Evolutionary conservation across 1,284 basidiomycete genomes (phyloP), one percentile per base, ranked within the genome.

Genomic region (Puccinia hordei): DNA sequence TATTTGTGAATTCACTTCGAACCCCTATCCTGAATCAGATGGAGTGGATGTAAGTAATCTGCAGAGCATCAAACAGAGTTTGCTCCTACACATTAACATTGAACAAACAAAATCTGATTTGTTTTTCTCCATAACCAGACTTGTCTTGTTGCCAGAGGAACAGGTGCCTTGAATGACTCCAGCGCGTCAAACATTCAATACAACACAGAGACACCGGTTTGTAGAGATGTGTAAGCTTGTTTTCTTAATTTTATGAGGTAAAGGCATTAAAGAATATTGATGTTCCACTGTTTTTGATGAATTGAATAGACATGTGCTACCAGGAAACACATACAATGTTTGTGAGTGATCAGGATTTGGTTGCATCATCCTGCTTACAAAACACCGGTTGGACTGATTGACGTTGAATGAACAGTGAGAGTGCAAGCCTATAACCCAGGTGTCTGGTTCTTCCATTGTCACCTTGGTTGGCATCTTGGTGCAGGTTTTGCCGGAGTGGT

Each of bases 131-230:
- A 19, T 33, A 15, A 19, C n/a, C 55, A 79, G 77, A 59, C 68
- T 69, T 71, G 81, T 65, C 81, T 87, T 71, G 81, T 87, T 38
- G 86, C 81, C 1, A 82, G 85, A 17, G 87, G 87, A 0, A 2
- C 53, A 2, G 87, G 86, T 2, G 73, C 46, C 15, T 41, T 86
- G 15, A 83, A 83, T 0, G 55, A 77, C 6, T 82, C 73, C 0
- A 51, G 80, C 10, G 82, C 84, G 71, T n/a, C 57, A 33, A 63
- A 22, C 24, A 68, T 68, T 10, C 55, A 2, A 15, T 81, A 85
- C 46, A 85, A 85, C 69, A 81, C 84, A 9, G 80, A 53, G 13
- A 87, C 86, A 76, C 86, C 87, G 9, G 79, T 86, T 19, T 84
- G 87, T 24, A 83, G 86, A 46, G 87, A 87, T 77, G 77, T 79